Conservation (phyloP, 768 basidiomycete species). For the Termitomyces sp. region DNA sequence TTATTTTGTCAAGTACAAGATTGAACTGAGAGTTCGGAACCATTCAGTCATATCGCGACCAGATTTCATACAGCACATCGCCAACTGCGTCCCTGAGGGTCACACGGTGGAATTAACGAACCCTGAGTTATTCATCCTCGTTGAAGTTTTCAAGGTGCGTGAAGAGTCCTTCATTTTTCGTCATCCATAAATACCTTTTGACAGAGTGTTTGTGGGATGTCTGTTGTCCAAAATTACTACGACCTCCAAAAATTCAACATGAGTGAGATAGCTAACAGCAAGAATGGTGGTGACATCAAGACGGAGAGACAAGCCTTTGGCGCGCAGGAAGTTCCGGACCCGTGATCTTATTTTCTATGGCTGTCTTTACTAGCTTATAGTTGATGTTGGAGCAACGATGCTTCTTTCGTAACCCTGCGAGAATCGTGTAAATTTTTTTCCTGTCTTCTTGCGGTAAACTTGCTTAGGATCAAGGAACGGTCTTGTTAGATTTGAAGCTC, state of each 20-base stretch:
- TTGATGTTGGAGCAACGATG: background rate
- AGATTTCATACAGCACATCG: slow-evolving; percentile 62
- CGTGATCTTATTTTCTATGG: background rate
- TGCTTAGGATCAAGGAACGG: background rate
- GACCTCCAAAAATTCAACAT: slow-evolving; percentile 74
- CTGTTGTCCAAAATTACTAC: slow-evolving; percentile 72
- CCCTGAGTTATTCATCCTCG: slow-evolving; percentile 70
- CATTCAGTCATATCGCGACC: slow-evolving; percentile 66
- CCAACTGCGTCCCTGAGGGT: slow-evolving; percentile 62
- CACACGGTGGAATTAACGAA: slow-evolving; percentile 66
- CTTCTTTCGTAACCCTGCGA: background rate
- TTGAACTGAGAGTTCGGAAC: slow-evolving; percentile 72
- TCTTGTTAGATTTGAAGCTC: background rate
- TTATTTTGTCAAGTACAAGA: slow-evolving; percentile 59
- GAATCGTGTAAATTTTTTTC: background rate
- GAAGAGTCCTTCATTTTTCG: background rate
- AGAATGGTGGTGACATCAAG: slow-evolving; percentile 29
- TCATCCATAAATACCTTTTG: background rate
- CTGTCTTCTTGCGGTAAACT: background rate
- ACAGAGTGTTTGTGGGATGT: slow-evolving; percentile 76
- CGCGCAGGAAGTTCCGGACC: background rate
- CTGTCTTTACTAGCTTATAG: no score
- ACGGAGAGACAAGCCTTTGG: slow-evolving; percentile 15
- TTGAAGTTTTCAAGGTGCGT: slow-evolving; percentile 80
- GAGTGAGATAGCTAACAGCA: slow-evolving; percentile 60